These are phyloP conservation scores for Xylaria longipes DNA, from an alignment of 495 filamentous ascomycete genomes.

Conservation along the genomic window DNA sequence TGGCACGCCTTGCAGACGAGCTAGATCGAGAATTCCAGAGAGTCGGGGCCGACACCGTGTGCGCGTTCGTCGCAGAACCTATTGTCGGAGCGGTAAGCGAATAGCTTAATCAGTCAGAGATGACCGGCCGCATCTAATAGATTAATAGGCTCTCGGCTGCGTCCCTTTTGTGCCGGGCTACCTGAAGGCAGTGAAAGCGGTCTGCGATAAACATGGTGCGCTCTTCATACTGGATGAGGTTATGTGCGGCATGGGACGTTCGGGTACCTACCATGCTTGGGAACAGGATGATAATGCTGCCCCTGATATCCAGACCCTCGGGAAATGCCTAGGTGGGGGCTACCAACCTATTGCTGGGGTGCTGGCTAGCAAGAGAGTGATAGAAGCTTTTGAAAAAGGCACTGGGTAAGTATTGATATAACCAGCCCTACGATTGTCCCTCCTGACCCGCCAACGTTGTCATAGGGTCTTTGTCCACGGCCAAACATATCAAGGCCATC, in stretches of 20 bases:
- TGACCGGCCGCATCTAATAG: background rate
- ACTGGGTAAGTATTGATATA: slow-evolving; percentile 51
- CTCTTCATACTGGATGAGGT: slow-evolving; percentile 75
- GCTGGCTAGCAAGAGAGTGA: slow-evolving; percentile 59
- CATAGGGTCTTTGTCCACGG: slow-evolving; percentile 59
- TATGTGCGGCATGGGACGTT: slow-evolving; percentile 73
- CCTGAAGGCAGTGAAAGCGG: slow-evolving; percentile 63
- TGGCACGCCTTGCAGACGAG: slow-evolving; percentile 60
- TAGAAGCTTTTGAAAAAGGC: slow-evolving; percentile 61
- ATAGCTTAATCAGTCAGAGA: background rate
- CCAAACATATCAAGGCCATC: slow-evolving; percentile 69
- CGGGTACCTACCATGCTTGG: slow-evolving; percentile 66
- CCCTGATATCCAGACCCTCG: slow-evolving; percentile 67
- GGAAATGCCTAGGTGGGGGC: slow-evolving; percentile 71
- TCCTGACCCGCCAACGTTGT: slow-evolving; percentile 12
- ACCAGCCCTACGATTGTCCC: background rate
- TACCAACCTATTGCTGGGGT: slow-evolving; percentile 69
- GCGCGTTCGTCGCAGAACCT: slow-evolving; percentile 73
- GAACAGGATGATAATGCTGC: slow-evolving; percentile 51
- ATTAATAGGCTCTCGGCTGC: slow-evolving; percentile 69
- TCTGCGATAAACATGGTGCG: slow-evolving; percentile 70
- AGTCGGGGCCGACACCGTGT: slow-evolving; percentile 68
- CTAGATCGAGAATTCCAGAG: slow-evolving; percentile 71
- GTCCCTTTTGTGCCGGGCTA: slow-evolving; percentile 68
- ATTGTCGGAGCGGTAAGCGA: slow-evolving; percentile 46